Percentiles rank a stretch among this genome's conserved stretches.
Evolutionary conservation across 306 rosid genomes (phyloP).

Genomic region (Inga leiocalycina): DNA sequence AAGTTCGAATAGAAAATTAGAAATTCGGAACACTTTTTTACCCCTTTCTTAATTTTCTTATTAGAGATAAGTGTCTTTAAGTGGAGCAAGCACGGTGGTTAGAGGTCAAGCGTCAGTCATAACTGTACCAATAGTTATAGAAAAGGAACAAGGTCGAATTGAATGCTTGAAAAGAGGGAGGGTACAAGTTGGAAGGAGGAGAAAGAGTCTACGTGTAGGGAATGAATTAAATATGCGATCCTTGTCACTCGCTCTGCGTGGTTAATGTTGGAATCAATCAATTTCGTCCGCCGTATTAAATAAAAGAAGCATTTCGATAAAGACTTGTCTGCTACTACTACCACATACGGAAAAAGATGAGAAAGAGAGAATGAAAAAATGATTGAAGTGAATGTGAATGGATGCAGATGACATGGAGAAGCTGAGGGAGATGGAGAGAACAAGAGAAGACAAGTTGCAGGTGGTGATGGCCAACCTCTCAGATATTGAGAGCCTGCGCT

Average conservation of each 20-base stretch:
- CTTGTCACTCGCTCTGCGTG: neutral
- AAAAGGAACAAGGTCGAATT: neutral
- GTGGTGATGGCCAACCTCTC: constrained; percentile 53
- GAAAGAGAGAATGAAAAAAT: neutral
- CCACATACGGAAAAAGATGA: neutral
- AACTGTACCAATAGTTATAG: neutral
- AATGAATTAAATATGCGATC: neutral
- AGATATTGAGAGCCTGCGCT: constrained; percentile 47
- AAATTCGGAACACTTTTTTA: neutral
- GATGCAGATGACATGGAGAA: constrained; percentile 68
- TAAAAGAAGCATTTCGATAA: neutral
- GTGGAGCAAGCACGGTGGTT: neutral
- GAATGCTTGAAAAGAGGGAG: neutral
- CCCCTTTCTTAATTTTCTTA: too few species aligned
- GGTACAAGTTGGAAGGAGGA: constrained; percentile 34
- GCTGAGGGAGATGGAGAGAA: constrained; percentile 53
- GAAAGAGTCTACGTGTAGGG: neutral
- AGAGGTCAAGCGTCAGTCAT: neutral
- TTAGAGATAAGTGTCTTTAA: too few species aligned
- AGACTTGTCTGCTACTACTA: neutral
- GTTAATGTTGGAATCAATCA: neutral
- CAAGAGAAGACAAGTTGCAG: neutral
- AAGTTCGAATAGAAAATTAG: neutral
- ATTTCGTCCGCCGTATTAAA: neutral
- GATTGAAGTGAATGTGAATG: neutral